Conservation (phyloP, 2,329 filamentous ascomycete species). For the Pseudopyrenochaeta lycopersici region DNA sequence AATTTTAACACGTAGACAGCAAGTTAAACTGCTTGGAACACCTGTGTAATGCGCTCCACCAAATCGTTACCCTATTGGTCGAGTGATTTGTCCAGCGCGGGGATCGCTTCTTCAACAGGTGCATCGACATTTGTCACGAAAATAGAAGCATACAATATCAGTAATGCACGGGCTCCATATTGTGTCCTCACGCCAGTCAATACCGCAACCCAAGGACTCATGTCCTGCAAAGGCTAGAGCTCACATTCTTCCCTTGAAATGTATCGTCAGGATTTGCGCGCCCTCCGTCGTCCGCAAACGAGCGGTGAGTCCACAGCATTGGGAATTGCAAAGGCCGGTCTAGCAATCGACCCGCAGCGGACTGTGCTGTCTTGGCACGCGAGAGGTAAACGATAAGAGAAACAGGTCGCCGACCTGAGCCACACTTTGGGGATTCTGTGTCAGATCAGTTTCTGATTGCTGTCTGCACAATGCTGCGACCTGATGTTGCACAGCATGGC, state of each 20-base stretch:
- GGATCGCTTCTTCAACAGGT: not conserved
- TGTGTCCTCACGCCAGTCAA: no score
- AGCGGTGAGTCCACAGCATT: slow-evolving; percentile 5
- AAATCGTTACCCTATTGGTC: not conserved
- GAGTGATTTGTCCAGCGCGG: not conserved
- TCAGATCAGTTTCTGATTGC: slow-evolving; percentile 5
- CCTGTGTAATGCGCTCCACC: not conserved
- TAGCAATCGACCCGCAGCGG: not conserved
- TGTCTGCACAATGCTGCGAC: slow-evolving; percentile 9
- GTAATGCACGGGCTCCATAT: not conserved
- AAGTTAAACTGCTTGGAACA: not conserved
- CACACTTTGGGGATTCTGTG: slow-evolving; percentile 24
- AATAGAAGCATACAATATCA: not conserved
- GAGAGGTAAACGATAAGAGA: not conserved
- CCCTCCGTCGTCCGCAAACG: not conserved
- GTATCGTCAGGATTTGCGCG: slow-evolving; percentile 1
- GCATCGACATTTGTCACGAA: not conserved
- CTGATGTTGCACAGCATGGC: slow-evolving; percentile 11
- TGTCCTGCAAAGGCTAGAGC: not conserved
- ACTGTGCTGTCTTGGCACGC: not conserved
- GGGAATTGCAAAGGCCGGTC: not conserved
- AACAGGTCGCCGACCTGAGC: slow-evolving; percentile 43
- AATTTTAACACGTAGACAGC: not conserved
- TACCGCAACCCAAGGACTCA: no score
- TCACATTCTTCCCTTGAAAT: not conserved